Evolutionary conservation across 73 alveolate genomes (phyloP), one percentile per base, ranked within the genome.

Genomic region (Paramecium octaurelia): DNA sequence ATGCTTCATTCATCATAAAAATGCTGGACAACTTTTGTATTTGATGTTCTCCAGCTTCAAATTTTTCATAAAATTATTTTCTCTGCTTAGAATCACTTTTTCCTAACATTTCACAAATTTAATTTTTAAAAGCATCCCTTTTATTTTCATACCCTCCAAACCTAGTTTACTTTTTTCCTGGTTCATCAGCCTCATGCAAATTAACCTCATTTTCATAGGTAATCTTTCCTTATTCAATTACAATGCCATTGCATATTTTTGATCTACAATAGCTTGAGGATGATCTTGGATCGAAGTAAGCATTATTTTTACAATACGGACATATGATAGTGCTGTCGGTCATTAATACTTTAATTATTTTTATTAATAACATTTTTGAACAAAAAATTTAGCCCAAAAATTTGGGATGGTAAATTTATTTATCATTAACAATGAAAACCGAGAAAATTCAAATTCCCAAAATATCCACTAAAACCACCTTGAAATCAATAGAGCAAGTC

Each of bases 61-160:
- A 73, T 73, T 73, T 73, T 14, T 73, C 87, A 20, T 12, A 73
- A 73, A 73, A 73, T 73, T 36, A 16, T 73, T 40, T 73, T 16
- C 87, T 35, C 40, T 12, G 12, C 40, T 18, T 31, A n/a, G 87
- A 36, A 21, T 73, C 87, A 4, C 8, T 12, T 18, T 16, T 73
- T 38, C 59, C 59, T 40, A 73, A 12, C 46, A 36, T 21, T 18
- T 35, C 87, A 73, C 57, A 73, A 29, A 73, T 60, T 14, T 73
- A 21, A 14, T 14, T 36, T 18, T 73, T 73, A 43, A 73, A 73
- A 21, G 87, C 87, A 34, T 73, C 87, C n/a, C 59, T 73, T 40
- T 73, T 73, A 73, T 73, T 73, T 73, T 73, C 87, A 73, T 73
- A 73, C 3, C 87, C 87, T 73, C 87, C 87, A 73, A 73, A 34